Evolutionary conservation across 164 flowering plant genomes (phyloP), one percentile per base, ranked within the genome.

Genomic region (Sedum album): DNA sequence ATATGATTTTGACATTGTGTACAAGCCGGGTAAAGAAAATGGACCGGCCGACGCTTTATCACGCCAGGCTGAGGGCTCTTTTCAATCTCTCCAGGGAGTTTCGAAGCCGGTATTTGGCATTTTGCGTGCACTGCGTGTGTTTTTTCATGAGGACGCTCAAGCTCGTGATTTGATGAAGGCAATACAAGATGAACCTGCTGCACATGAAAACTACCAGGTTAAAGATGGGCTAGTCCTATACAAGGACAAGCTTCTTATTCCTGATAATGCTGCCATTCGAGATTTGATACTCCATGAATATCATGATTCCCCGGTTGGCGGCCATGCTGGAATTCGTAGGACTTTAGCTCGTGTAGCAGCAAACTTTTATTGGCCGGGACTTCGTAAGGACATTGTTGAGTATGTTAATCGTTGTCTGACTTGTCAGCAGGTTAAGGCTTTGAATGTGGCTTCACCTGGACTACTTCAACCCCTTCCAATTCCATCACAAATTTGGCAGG

Each of bases 21-120:
- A 66, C 31, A 21, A 13, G 6, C 18, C 55, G 7, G 38, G 38
- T 35, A 0, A 35, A 35, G 11, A 66, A 1, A 66, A 44, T n/a
- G 49, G 36, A 6, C 31, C 49, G 1, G 68, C 68, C 1, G 68
- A 66, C 39, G 68, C 68, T 6, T 14, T 66, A 15, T 66, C 68
- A 1, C 48, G 48, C 1, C 5, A 4, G 7, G 5, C 38, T 0
- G 11, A 38, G 11, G 68, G 26, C 2, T 4, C 17, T 57, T 10
- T 2, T 10, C 9, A 6, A n/a, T 10, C 62, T 4, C 30, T 35
- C 36, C 66, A 30, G 18, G 33, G 51, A 21, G 38, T 6, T 2
- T 20, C 2, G 6, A 10, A 9, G 14, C 35, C 35, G 5, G 20
- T 26, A 6, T 33, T 63, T 20, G 21, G 36, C 8, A 8, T 28